phyloP scores from a whole-genome alignment of 441 rosid species.

The Capsella rubella region DNA sequence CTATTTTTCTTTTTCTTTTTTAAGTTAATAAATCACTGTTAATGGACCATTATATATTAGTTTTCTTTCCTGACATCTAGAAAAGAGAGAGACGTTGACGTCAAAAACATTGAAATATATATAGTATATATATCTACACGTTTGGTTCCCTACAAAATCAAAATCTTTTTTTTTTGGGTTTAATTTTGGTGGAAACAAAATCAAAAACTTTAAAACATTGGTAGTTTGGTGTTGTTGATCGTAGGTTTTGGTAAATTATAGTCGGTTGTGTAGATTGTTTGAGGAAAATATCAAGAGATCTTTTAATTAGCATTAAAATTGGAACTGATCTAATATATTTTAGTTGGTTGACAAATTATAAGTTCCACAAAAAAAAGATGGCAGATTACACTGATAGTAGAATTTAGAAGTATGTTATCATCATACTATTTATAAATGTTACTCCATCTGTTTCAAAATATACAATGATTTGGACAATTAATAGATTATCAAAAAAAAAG shows the following conservation, averaged over 20 bases:
- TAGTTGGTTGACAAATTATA: not conserved
- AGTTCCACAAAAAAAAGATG: too few relatives aligned
- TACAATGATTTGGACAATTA: too few relatives aligned
- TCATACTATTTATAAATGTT: not conserved
- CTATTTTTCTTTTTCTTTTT: not conserved
- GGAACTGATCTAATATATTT: not conserved
- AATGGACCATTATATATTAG: not conserved
- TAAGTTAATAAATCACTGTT: not conserved
- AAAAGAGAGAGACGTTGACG: constrained; percentile 7
- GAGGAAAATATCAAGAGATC: not conserved
- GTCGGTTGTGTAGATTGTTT: not conserved
- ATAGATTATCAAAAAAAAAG: not conserved
- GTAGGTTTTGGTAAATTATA: not conserved
- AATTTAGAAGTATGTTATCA: too few relatives aligned
- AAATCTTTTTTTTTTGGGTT: not conserved
- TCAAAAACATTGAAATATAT: not conserved
- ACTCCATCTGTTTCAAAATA: too few relatives aligned
- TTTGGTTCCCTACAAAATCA: constrained; percentile 7
- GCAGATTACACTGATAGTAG: too few relatives aligned
- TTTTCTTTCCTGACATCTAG: constrained; percentile 5
- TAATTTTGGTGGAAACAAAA: too few relatives aligned
- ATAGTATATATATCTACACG: not conserved
- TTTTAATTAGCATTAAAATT: not conserved
- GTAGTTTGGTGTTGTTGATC: not conserved
- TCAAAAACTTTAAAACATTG: not conserved